These are phyloP conservation scores for Plantago coronopus DNA, from an alignment of 305 asterid species.

Conservation along the genomic window DNA sequence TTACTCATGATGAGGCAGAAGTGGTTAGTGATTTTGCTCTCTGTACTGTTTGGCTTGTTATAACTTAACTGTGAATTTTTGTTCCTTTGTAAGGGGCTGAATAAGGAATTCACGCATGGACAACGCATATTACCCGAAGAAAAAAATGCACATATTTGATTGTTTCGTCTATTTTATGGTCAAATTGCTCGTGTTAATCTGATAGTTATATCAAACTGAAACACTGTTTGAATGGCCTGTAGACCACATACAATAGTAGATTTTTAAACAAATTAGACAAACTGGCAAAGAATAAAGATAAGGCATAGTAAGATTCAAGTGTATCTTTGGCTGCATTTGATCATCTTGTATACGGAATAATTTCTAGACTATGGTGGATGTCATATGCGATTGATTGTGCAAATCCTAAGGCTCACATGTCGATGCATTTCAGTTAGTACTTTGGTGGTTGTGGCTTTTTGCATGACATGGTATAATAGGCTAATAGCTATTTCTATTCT, in stretches of 20 bases:
- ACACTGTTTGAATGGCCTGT: background rate
- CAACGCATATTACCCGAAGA: background rate
- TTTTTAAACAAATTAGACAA: no score
- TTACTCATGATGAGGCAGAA: constrained; percentile 82
- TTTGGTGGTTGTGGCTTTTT: constrained; percentile 5
- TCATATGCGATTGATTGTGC: no score
- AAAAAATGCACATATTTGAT: background rate
- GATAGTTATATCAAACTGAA: constrained; percentile 8
- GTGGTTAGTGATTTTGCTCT: constrained; percentile 60
- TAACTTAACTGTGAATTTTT: background rate
- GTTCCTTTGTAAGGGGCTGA: no score
- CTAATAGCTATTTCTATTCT: constrained; percentile 19
- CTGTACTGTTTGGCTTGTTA: constrained; percentile 18
- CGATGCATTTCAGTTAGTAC: no score
- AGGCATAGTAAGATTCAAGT: no score
- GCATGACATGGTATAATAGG: constrained; percentile 6
- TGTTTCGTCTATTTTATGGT: constrained; percentile 3
- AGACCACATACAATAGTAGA: background rate
- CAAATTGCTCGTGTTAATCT: background rate
- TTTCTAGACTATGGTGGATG: no score
- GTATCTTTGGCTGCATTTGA: no score
- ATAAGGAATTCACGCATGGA: constrained; percentile 1
- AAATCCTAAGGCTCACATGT: no score
- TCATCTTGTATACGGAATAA: no score
- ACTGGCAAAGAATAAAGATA: no score